Conservation (phyloP, 1,284 basidiomycete species). For the Afroboletus lepidellus region DNA sequence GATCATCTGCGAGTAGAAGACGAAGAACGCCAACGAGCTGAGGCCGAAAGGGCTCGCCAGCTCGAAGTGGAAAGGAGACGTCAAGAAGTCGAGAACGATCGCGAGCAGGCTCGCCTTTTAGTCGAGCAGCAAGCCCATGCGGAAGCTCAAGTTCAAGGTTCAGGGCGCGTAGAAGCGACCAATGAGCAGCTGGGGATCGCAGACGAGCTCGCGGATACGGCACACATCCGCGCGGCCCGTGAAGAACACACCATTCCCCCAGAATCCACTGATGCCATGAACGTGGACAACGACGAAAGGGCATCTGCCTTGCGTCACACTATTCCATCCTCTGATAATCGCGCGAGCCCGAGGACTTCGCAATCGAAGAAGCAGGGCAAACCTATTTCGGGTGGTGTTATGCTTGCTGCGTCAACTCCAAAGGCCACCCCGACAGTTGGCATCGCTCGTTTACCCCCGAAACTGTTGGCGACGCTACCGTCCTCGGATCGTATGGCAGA, state of each 20-base stretch:
- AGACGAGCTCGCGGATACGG: conserved; percentile 3
- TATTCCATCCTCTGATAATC: conserved; percentile 2
- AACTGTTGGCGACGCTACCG: neutral
- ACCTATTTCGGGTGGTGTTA: conserved; percentile 18
- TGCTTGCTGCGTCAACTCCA: conserved; percentile 6
- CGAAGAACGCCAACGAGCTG: conserved; percentile 14
- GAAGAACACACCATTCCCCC: neutral
- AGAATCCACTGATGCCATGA: neutral
- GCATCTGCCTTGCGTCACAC: neutral
- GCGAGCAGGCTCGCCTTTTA: conserved; percentile 6
- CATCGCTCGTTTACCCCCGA: conserved; percentile 5
- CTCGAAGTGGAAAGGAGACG: conserved; percentile 12
- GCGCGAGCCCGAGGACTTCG: neutral
- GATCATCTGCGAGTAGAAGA: conserved; percentile 16
- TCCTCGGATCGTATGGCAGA: neutral
- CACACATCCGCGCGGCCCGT: conserved; percentile 1
- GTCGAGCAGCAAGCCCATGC: conserved; percentile 10
- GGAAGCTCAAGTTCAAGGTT: conserved; percentile 10
- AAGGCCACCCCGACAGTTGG: conserved; percentile 1
- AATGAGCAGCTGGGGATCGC: conserved; percentile 6
- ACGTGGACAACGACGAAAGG: conserved; percentile 5
- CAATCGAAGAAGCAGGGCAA: conserved; percentile 7
- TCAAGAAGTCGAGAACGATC: conserved; percentile 4
- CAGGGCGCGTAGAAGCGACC: neutral
- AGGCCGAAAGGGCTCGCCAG: conserved; percentile 7